Conservation (phyloP, 2,329 filamentous ascomycete species). For the Aspergillus clavatus region DNA sequence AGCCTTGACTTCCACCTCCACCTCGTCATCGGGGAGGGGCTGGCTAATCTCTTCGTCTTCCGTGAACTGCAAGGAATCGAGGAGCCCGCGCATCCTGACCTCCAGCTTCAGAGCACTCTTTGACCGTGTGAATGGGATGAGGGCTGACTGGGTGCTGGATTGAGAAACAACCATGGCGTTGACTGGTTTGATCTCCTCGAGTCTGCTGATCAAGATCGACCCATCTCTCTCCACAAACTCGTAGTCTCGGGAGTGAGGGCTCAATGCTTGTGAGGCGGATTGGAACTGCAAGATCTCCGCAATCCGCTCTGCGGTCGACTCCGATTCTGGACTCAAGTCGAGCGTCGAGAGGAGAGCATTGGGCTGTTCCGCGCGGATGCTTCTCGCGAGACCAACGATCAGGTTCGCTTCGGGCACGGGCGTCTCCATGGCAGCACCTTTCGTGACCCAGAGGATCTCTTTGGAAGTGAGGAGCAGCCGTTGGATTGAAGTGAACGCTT, state of each 20-base stretch:
- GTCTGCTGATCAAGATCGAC: too few species aligned
- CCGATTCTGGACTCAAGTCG: not conserved
- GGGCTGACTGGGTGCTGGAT: not conserved
- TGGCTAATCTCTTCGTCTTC: not conserved
- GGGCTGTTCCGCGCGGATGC: not conserved
- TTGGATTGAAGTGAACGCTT: not conserved
- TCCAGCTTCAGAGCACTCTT: not conserved
- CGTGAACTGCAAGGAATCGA: not conserved
- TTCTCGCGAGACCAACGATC: not conserved
- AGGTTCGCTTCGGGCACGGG: not conserved
- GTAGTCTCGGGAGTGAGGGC: too few species aligned
- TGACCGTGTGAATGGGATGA: not conserved
- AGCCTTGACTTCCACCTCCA: not conserved
- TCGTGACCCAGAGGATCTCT: not conserved
- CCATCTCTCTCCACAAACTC: too few species aligned
- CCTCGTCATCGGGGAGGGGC: not conserved
- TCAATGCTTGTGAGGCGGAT: too few species aligned
- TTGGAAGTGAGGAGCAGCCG: not conserved
- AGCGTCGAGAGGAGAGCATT: not conserved
- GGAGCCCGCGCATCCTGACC: not conserved
- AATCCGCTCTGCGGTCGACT: too few species aligned
- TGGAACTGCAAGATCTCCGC: too few species aligned
- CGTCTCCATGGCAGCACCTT: not conserved
- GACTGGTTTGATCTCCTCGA: too few species aligned
- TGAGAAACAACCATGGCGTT: too few species aligned